Conservation (phyloP, 169 alveolate species). For the Plasmodium reichenowi region DNA sequence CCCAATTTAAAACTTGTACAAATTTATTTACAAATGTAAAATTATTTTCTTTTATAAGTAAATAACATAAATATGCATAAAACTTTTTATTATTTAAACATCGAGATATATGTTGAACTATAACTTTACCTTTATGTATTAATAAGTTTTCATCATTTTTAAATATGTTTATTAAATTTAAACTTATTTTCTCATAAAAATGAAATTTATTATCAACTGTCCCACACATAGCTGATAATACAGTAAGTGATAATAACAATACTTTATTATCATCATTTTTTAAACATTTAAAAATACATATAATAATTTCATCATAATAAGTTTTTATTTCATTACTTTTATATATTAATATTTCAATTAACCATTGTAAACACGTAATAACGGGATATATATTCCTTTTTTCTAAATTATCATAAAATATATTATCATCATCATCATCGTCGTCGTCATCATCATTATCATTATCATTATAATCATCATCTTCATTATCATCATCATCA, state of each 20-base stretch:
- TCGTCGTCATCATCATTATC: not conserved
- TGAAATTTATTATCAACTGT: constrained; percentile 64
- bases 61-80: constrained; percentile 59
- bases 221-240: constrained; percentile 70
- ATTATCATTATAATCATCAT: not conserved
- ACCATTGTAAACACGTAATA: constrained; percentile 68
- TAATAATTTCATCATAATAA: constrained; percentile 40
- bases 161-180: constrained; percentile 16
- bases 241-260: constrained; percentile 52
- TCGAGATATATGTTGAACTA: constrained; percentile 62
- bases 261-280: constrained; percentile 56
- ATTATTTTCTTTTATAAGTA: constrained; percentile 32
- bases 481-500: not conserved
- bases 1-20: constrained; percentile 85
- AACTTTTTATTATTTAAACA: constrained; percentile 59
- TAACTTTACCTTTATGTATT: constrained; percentile 56
- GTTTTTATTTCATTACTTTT: constrained; percentile 44
- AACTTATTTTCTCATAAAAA: constrained; percentile 62
- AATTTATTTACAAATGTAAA: constrained; percentile 71
- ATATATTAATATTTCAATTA: constrained; percentile 52
- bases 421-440: constrained; percentile 19
- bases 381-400: constrained; percentile 61
- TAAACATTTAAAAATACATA: constrained; percentile 54
- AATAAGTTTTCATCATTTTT: constrained; percentile 46
- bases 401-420: constrained; percentile 46